These are phyloP conservation scores for Fusarium transvaalense DNA, from an alignment of 2,329 filamentous ascomycete species.

Conservation along the genomic window DNA sequence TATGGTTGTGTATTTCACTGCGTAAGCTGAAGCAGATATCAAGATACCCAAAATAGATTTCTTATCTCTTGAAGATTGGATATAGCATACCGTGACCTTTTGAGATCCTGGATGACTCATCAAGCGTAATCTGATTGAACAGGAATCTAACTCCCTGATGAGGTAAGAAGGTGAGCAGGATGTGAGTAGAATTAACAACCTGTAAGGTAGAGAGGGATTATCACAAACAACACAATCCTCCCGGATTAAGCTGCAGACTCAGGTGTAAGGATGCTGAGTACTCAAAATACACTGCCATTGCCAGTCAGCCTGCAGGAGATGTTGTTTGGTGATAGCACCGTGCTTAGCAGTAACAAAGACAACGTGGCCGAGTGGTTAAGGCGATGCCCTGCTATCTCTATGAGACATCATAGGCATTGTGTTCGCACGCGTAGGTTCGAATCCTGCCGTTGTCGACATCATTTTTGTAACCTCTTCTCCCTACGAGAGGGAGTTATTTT, in stretches of 20 bases:
- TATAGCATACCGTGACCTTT: not conserved
- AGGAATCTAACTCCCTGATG: not conserved
- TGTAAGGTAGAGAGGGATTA: not conserved
- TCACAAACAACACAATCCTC: not conserved
- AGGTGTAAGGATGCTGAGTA: not conserved
- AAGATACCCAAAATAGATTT: slow-evolving; percentile 46
- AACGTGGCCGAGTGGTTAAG: slow-evolving; percentile 30
- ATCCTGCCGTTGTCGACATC: slow-evolving; percentile 17
- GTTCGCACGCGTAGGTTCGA: slow-evolving; percentile 32
- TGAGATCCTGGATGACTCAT: not conserved
- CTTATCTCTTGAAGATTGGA: not conserved
- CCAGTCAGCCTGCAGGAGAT: not conserved
- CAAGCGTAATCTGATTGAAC: not conserved
- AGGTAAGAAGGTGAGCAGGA: not conserved
- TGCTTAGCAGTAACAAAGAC: not conserved
- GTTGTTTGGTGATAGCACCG: not conserved
- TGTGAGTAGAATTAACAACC: not conserved
- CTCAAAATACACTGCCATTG: no score
- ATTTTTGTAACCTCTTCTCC: not conserved
- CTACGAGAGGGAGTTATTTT: not conserved
- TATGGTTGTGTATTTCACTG: slow-evolving; percentile 87
- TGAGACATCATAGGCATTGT: slow-evolving; percentile 21
- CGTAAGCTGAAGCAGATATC: slow-evolving; percentile 50
- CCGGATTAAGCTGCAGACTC: not conserved
- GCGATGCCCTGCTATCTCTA: slow-evolving; percentile 32